Percentiles rank a stretch among this genome's conserved stretches.
Conservation (phyloP, 2,329 filamentous ascomycete genomes). For the Canariomyces notabilis region DNA sequence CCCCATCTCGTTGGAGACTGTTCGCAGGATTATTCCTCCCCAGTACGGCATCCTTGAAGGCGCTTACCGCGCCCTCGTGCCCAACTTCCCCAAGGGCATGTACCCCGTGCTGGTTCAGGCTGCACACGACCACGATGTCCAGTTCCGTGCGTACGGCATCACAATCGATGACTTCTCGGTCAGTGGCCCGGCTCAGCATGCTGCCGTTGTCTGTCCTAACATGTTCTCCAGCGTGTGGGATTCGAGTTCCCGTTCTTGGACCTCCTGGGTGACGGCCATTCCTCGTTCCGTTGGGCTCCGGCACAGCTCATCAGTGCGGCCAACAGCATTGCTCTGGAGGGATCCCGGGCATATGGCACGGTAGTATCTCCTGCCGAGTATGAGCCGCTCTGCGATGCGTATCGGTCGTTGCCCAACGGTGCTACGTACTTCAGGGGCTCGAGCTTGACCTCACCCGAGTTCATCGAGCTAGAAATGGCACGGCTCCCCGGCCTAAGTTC, state of each 20-base stretch:
- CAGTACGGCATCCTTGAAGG: conserved; percentile 45
- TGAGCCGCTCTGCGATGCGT: conserved; percentile 46
- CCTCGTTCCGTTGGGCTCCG: conserved; percentile 47
- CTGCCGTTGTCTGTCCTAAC: conserved; percentile 16
- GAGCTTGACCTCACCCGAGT: conserved; percentile 23
- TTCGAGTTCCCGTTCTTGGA: conserved; percentile 55
- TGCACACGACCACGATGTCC: conserved; percentile 47
- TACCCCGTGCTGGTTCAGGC: conserved; percentile 50
- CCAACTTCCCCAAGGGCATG: conserved; percentile 44
- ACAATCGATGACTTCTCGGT: conserved; percentile 45
- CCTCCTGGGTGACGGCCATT: conserved; percentile 43
- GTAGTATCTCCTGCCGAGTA: conserved; percentile 38
- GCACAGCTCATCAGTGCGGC: conserved; percentile 42
- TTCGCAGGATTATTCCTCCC: conserved; percentile 43
- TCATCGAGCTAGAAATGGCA: conserved; percentile 28
- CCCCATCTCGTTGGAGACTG: conserved; percentile 44
- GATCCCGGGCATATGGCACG: conserved; percentile 43
- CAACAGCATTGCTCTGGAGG: conserved; percentile 40
- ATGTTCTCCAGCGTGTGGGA: conserved; percentile 37
- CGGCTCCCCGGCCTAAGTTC: conserved; percentile 6
- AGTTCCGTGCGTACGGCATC: conserved; percentile 35
- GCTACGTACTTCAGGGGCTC: conserved; percentile 25
- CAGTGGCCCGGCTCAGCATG: conserved; percentile 20
- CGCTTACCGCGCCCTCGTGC: conserved; percentile 44
- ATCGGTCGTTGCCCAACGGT: conserved; percentile 29